Evolutionary conservation across 2,329 filamentous ascomycete genomes (phyloP).

Genomic region (Xylaria sp.): DNA sequence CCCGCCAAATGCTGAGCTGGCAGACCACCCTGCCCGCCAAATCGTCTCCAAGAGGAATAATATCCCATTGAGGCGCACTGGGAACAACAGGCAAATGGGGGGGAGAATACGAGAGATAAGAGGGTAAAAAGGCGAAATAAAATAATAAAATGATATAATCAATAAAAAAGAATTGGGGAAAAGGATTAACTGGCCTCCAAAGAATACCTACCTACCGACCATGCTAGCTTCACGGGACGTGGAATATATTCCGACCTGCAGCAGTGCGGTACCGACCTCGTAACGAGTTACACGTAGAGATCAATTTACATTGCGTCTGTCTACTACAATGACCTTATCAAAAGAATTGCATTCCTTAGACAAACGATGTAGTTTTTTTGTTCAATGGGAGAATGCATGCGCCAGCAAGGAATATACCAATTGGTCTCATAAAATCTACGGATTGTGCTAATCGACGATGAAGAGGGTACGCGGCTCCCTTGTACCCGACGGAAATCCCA

Average conservation of each 20-base stretch:
- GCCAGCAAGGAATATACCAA: background rate
- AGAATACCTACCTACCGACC: background rate
- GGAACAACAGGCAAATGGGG: background rate
- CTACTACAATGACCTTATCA: slow-evolving; percentile 2
- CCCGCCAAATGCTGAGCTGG: slow-evolving; percentile 35
- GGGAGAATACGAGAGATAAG: slow-evolving; percentile 7
- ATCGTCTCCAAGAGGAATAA: slow-evolving; percentile 30
- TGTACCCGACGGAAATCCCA: background rate
- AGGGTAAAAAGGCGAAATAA: background rate
- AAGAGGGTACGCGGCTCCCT: slow-evolving; percentile 2
- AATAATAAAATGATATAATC: background rate
- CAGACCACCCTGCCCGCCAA: slow-evolving; percentile 35
- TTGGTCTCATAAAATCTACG: background rate
- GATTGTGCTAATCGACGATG: background rate
- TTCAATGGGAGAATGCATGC: background rate
- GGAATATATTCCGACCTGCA: background rate
- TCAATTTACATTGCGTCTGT: slow-evolving; percentile 7
- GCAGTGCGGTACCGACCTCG: background rate
- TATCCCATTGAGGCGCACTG: slow-evolving; percentile 20
- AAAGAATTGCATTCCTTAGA: slow-evolving; percentile 1
- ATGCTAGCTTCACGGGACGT: too few relatives aligned
- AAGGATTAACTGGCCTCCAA: slow-evolving; percentile 7
- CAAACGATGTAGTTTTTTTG: background rate
- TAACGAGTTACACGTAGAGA: background rate
- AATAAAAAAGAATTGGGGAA: slow-evolving; percentile 11